These are phyloP conservation scores for Lachnellula occidentalis DNA, from an alignment of 2,329 filamentous ascomycete species.

Conservation along the genomic window DNA sequence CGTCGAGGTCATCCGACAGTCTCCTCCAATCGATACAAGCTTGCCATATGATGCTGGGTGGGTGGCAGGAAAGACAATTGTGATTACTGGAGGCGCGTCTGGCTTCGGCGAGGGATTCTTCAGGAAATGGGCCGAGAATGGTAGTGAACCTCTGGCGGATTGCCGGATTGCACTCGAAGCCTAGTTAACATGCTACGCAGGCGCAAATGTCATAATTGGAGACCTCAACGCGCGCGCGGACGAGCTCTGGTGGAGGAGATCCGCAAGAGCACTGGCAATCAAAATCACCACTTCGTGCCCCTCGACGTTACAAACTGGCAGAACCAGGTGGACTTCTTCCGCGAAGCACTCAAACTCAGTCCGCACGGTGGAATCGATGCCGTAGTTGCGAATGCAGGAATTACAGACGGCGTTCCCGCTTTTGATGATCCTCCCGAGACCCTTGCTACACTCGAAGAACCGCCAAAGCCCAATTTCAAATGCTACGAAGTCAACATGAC, in stretches of 20 bases:
- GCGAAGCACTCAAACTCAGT: constrained; percentile 48
- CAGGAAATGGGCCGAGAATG: constrained; percentile 47
- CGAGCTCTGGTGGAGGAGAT: constrained; percentile 50
- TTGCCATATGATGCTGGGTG: constrained; percentile 39
- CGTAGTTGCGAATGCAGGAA: constrained; percentile 63
- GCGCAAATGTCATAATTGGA: constrained; percentile 57
- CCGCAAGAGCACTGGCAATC: constrained; percentile 36
- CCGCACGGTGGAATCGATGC: constrained; percentile 52
- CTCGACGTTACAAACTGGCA: constrained; percentile 63
- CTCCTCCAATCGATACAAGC: constrained; percentile 40
- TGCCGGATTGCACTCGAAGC: too few species aligned
- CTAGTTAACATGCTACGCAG: background rate
- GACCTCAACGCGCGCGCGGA: constrained; percentile 54
- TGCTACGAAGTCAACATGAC: constrained; percentile 58
- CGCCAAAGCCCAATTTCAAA: constrained; percentile 44
- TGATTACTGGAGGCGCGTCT: constrained; percentile 60
- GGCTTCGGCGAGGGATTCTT: constrained; percentile 54
- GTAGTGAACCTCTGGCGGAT: constrained; percentile 36
- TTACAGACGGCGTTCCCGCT: constrained; percentile 38
- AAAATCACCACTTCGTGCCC: constrained; percentile 49
- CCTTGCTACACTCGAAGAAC: constrained; percentile 38
- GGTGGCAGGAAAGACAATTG: constrained; percentile 50
- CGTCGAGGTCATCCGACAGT: constrained; percentile 19
- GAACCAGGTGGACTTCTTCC: constrained; percentile 59
- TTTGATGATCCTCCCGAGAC: constrained; percentile 40